Evolutionary conservation across 805 yeast species (phyloP).

Genomic region (Scheffersomyces amazonensis): DNA sequence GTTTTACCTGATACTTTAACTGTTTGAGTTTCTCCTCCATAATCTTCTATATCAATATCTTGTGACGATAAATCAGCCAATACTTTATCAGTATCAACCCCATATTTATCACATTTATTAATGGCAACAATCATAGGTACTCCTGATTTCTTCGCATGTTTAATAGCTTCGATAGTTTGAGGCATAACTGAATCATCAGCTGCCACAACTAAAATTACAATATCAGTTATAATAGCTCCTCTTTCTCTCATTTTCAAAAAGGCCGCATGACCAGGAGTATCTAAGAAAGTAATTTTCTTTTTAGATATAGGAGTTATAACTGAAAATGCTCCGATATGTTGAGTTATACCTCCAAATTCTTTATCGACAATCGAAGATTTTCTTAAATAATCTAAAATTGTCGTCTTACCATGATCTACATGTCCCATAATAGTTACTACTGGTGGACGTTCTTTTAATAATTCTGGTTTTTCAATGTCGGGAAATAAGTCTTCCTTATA

Average conservation of each 20-base stretch:
- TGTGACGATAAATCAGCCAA: constrained; percentile 71
- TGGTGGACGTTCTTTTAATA: constrained; percentile 74
- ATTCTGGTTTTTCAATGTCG: constrained; percentile 42
- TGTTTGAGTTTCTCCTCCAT: constrained; percentile 93
- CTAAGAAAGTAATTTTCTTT: constrained; percentile 81
- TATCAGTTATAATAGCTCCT: constrained; percentile 93
- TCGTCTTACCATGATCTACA: constrained; percentile 97
- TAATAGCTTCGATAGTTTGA: constrained; percentile 92
- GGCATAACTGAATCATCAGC: constrained; percentile 99
- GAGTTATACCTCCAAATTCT: constrained; percentile 97
- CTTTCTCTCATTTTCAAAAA: constrained; percentile 94
- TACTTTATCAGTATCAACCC: constrained; percentile 71
- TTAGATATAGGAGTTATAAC: constrained; percentile 75
- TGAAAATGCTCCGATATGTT: constrained; percentile 95
- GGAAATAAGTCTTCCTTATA: constrained; percentile 60
- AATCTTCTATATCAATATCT: constrained; percentile 84
- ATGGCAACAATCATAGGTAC: constrained; percentile 89
- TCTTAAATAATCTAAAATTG: constrained; percentile 82
- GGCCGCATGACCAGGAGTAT: constrained; percentile 98
- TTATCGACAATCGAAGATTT: constrained; percentile 79
- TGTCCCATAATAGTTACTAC: constrained; percentile 98
- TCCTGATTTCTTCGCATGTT: constrained; percentile 79
- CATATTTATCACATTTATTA: constrained; percentile 85
- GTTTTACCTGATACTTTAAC: constrained; percentile 86
- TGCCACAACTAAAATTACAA: constrained; percentile 89